Percentiles rank a stretch among this genome's conserved stretches.
phyloP scores from a whole-genome alignment of 2,329 filamentous ascomycete genomes.

The Calonectria pauciramosa region DNA sequence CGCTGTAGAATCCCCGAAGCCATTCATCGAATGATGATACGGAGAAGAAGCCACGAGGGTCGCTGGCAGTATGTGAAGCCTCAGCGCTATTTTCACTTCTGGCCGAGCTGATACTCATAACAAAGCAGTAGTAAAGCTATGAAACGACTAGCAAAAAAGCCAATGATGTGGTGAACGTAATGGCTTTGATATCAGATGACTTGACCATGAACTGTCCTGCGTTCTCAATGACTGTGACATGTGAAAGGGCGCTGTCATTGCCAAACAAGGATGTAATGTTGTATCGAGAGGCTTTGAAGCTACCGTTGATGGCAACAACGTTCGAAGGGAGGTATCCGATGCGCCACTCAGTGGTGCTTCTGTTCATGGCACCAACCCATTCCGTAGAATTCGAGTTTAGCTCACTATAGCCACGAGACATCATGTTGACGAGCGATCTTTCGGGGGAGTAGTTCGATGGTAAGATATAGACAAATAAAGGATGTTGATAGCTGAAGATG shows the following conservation, averaged over 20 bases:
- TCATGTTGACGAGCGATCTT: no score
- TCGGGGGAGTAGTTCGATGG: no score
- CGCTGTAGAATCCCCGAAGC: background rate
- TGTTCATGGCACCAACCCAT: constrained; percentile 11
- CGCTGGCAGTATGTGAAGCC: no score
- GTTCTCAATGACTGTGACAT: background rate
- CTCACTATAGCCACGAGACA: no score
- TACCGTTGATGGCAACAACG: constrained; percentile 7
- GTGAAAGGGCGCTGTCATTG: background rate
- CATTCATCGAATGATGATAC: background rate
- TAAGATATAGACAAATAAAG: no score
- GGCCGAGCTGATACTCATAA: background rate
- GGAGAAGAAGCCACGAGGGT: background rate
- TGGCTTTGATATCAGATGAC: background rate
- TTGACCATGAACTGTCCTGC: background rate
- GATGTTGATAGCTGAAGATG: no score
- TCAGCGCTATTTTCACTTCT: background rate
- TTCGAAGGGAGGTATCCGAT: constrained; percentile 6
- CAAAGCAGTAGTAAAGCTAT: background rate
- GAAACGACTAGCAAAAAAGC: background rate
- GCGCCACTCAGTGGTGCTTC: constrained; percentile 14
- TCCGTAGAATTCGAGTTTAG: background rate
- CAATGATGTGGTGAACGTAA: background rate
- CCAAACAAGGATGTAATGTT: background rate
- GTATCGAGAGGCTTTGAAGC: background rate